Base-by-base conservation (phyloP, 768 basidiomycete genomes). In the Tephrocybe rancida region DNA sequence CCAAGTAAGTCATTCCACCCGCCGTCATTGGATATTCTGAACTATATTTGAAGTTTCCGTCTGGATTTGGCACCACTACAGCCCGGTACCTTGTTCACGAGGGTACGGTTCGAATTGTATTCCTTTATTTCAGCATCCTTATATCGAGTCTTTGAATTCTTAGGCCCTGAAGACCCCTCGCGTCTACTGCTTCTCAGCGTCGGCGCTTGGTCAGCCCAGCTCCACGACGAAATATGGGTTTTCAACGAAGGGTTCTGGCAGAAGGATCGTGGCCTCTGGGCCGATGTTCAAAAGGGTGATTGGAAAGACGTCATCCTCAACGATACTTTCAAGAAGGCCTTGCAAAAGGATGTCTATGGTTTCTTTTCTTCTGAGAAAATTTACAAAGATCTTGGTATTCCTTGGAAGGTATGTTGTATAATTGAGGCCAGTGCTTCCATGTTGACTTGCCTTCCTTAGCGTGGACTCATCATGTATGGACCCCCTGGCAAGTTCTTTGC, bases 391-490 rank as follows among this genome's bases (percentile, higher is more conserved):
- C 75, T 92, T 3, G 78, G 78, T 1, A 89, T 93, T 51, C 86
- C 92, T 1, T 94, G 92, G 92, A 94, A 92, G 82, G 87, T 86
- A 58, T 8, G 30, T 5, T 8, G 37, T 6, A 41, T 9, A 41
- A 19, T 3, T 21, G n/a, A 43, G 10, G 16, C 13, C 26, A 27
- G 11, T 6, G 13, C 6, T 7, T 22, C 21, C 19, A 8, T 21
- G 18, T 41, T n/a, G 18, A 8, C 21, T 21, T 3, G 3, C n/a
- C 21, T 3, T 5, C 5, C 39, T 41, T 55, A 92, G 87, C 85
- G 91, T 53, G 92, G 91, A 25, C 66, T 93, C 55, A 91, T 94
- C 64, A 78, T 94, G 79, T 77, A 86, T 55, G 92, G 92, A 1
- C 87, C 90, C n/a, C 88, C 89, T 60, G 87, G 87, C 77, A 58